Conservation (phyloP, 306 rosid species). For the Mimosa bimucronata region DNA sequence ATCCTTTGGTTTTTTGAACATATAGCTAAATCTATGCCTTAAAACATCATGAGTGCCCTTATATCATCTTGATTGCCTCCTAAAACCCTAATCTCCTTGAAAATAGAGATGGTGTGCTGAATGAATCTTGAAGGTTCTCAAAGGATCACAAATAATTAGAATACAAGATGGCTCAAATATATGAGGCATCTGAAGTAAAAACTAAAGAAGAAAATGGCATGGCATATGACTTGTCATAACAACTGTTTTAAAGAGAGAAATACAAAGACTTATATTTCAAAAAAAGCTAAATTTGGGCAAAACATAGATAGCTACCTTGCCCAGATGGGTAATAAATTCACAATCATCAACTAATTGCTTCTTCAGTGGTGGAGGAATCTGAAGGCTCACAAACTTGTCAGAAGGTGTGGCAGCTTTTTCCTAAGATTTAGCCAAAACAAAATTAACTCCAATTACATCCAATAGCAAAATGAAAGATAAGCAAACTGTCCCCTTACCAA, state of each 20-base stretch:
- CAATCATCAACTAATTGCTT: conserved; percentile 88
- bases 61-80: not conserved
- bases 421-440: conserved; percentile 44
- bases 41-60: not conserved
- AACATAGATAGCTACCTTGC: conserved; percentile 69
- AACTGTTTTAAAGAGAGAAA: conserved; percentile 29
- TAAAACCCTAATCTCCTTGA: not conserved
- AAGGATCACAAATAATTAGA: not conserved
- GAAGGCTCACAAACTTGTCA: conserved; percentile 68
- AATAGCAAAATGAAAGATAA: conserved; percentile 9
- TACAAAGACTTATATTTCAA: conserved; percentile 11
- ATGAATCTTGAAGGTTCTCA: not conserved
- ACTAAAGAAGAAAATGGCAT: not conserved
- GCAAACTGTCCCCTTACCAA: conserved; percentile 16
- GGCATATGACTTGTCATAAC: conserved; percentile 10
- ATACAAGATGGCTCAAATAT: not conserved
- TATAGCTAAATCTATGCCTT: not conserved
- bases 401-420: conserved; percentile 38
- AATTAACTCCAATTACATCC: conserved; percentile 18
- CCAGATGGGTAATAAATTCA: conserved; percentile 75
- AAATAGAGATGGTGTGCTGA: too few relatives aligned
- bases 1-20: not conserved
- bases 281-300: conserved; percentile 20
- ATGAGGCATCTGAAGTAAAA: conserved; percentile 7
- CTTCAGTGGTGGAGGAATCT: conserved; percentile 69